A percentile compares a stretch with the other conserved stretches of the same genome.
Evolutionary conservation across 495 filamentous ascomycete genomes (phyloP).

Genomic region (Ascobolus immersus): DNA sequence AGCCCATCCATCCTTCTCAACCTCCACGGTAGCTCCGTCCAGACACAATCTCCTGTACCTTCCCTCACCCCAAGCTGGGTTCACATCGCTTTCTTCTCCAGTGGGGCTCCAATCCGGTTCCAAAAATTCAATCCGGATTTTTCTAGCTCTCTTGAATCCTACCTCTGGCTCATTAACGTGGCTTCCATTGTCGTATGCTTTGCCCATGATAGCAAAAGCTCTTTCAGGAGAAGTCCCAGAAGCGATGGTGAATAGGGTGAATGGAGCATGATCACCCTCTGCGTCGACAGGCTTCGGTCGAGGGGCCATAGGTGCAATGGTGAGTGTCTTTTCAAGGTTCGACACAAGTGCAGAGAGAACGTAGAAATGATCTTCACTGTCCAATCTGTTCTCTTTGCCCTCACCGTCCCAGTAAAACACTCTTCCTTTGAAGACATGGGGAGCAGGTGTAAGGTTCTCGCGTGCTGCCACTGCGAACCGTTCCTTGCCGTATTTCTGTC

Average conservation of each 20-base stretch:
- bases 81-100: background rate
- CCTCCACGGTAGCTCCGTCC: constrained; percentile 58
- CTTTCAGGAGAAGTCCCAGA: constrained; percentile 20
- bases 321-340: constrained; percentile 53
- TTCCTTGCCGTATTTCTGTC: constrained; percentile 34
- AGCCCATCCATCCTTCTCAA: constrained; percentile 48
- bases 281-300: constrained; percentile 53
- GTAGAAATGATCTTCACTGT: constrained; percentile 34
- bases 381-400: background rate
- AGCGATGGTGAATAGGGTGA: background rate
- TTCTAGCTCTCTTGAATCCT: constrained; percentile 38
- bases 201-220: constrained; percentile 47
- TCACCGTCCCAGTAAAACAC: constrained; percentile 17
- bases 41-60: constrained; percentile 67
- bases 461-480: constrained; percentile 64
- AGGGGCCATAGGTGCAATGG: constrained; percentile 47
- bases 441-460: constrained; percentile 36
- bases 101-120: constrained; percentile 22
- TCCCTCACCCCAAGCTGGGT: constrained; percentile 7
- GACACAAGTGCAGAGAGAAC: constrained; percentile 48
- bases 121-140: constrained; percentile 36
- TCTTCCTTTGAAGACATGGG: constrained; percentile 42
- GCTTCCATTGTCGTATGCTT: constrained; percentile 46
- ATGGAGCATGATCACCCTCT: constrained; percentile 19
- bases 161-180: constrained; percentile 39